Evolutionary conservation across 140 eudicot genomes (phyloP).

Genomic region (Oenanthe javanica): DNA sequence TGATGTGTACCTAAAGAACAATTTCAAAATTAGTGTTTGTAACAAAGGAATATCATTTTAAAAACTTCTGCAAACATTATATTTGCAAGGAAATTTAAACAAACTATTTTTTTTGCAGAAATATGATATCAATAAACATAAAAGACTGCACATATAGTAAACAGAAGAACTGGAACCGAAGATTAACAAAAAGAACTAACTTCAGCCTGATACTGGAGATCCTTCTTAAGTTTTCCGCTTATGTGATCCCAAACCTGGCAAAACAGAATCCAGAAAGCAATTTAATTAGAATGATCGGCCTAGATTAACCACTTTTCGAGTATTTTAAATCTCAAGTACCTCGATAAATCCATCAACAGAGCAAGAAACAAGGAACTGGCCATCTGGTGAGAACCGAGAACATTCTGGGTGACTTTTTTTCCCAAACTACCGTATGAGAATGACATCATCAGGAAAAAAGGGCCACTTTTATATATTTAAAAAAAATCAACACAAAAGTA

Average conservation of each 20-base stretch:
- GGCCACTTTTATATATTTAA: neutral
- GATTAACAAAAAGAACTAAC: slow-evolving; percentile 36
- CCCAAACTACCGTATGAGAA: slow-evolving; percentile 70
- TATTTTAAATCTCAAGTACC: slow-evolving; percentile 32
- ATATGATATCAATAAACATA: neutral
- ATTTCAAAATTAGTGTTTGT: neutral
- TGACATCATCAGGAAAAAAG: neutral
- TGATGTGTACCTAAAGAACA: neutral
- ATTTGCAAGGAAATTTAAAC: neutral
- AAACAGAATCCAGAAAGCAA: neutral
- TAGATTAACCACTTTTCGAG: neutral
- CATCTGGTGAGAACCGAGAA: slow-evolving; percentile 94
- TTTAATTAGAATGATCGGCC: neutral
- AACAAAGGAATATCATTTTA: neutral
- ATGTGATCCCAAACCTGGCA: slow-evolving; percentile 94
- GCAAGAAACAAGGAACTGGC: slow-evolving; percentile 96
- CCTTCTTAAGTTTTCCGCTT: slow-evolving; percentile 96
- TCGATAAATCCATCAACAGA: slow-evolving; percentile 97
- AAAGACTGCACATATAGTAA: neutral
- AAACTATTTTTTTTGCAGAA: neutral
- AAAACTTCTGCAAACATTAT: neutral
- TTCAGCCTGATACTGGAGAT: slow-evolving; percentile 98
- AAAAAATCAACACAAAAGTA: neutral
- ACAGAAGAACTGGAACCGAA: neutral
- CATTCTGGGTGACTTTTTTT: slow-evolving; percentile 92